phyloP scores from a whole-genome alignment of 1,284 basidiomycete species.

The Anthracocystis panici-leucophaei region DNA sequence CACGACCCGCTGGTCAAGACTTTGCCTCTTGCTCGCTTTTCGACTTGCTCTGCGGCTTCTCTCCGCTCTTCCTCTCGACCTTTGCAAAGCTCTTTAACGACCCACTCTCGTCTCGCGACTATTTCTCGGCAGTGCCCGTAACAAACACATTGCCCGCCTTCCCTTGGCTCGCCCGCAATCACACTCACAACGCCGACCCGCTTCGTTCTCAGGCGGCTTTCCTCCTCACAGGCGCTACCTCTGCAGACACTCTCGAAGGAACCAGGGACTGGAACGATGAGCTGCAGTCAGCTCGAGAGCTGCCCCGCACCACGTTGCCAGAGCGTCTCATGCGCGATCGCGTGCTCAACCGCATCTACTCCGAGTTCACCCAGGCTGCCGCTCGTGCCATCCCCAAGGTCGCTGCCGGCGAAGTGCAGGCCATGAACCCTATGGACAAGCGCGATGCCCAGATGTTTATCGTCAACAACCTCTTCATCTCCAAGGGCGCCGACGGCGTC shows the following conservation, averaged over 20 bases:
- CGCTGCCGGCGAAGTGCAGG: conserved; percentile 72
- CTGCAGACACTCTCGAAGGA: conserved; percentile 73
- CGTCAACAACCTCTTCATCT: conserved; percentile 75
- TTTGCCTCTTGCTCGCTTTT: conserved; percentile 72
- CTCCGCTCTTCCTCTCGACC: conserved; percentile 65
- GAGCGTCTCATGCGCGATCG: conserved; percentile 74
- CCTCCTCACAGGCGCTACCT: conserved; percentile 73
- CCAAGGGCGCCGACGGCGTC: conserved; percentile 74
- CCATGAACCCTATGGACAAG: conserved; percentile 75
- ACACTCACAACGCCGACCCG: conserved; percentile 71
- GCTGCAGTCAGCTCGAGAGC: conserved; percentile 74
- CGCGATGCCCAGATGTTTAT: conserved; percentile 74
- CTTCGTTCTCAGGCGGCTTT: conserved; percentile 74
- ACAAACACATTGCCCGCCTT: conserved; percentile 73
- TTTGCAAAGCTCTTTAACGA: conserved; percentile 69
- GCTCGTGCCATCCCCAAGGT: conserved; percentile 73
- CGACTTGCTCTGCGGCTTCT: conserved; percentile 73
- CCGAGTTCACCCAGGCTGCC: conserved; percentile 74
- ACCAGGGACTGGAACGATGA: conserved; percentile 77
- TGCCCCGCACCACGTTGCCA: conserved; percentile 72
- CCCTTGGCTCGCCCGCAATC: conserved; percentile 72
- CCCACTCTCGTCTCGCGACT: conserved; percentile 67
- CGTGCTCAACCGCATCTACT: conserved; percentile 73
- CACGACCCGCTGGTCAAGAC: conserved; percentile 51
- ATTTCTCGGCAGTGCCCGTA: conserved; percentile 71